A percentile compares a stretch with the other conserved stretches of the same genome.
Conservation (phyloP, 1,139 yeast genomes). For the Debaryomyces sp. region DNA sequence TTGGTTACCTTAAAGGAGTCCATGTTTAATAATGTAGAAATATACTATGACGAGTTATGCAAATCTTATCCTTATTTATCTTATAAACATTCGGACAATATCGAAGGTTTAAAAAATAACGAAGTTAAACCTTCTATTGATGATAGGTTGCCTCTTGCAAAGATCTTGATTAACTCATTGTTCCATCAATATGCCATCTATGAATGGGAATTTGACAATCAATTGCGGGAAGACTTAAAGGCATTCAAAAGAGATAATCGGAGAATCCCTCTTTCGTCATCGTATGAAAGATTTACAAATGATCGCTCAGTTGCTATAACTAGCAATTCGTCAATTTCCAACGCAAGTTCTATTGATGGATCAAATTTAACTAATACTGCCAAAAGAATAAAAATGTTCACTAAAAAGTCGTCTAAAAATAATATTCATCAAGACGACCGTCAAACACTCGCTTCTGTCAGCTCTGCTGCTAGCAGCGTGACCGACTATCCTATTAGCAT, state of each 20-base stretch:
- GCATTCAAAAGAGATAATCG: slow-evolving; percentile 7
- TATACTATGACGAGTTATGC: slow-evolving; percentile 76
- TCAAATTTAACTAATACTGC: slow-evolving; percentile 7
- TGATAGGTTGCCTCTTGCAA: slow-evolving; percentile 57
- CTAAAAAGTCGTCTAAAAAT: slow-evolving; percentile 23
- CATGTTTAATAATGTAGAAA: slow-evolving; percentile 57
- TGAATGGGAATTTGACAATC: slow-evolving; percentile 47
- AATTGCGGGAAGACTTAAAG: slow-evolving; percentile 24
- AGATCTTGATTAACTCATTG: slow-evolving; percentile 58
- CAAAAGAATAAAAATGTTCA: slow-evolving; percentile 22
- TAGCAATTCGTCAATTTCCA: not conserved
- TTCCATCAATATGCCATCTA: slow-evolving; percentile 52
- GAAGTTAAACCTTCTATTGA: slow-evolving; percentile 38
- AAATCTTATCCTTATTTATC: slow-evolving; percentile 45
- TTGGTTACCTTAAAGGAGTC: slow-evolving; percentile 67
- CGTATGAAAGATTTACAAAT: slow-evolving; percentile 1
- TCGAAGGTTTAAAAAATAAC: slow-evolving; percentile 18
- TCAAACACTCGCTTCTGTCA: not conserved
- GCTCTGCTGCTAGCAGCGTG: not conserved
- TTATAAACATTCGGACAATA: slow-evolving; percentile 25
- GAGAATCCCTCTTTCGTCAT: slow-evolving; percentile 6
- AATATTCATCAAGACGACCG: slow-evolving; percentile 10
- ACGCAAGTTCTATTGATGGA: slow-evolving; percentile 7
- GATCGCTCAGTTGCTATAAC: not conserved
- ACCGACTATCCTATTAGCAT: slow-evolving; percentile 1